phyloP scores from a whole-genome alignment of 768 basidiomycete species.

The Hortiboletus flavorubellus region DNA sequence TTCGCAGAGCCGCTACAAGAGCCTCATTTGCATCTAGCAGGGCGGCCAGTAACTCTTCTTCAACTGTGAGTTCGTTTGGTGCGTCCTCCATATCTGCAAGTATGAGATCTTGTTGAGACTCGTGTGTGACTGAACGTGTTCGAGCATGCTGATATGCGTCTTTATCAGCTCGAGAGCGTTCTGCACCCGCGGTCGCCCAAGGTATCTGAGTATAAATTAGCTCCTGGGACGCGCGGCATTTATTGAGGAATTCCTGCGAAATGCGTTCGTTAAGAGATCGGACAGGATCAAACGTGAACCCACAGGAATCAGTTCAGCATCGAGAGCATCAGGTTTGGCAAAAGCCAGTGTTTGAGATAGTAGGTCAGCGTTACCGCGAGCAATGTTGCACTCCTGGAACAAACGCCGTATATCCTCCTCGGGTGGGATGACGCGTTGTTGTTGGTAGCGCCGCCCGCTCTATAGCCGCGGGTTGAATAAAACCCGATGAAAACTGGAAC shows the following conservation, averaged over 20 bases:
- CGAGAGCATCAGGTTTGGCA: constrained; percentile 68
- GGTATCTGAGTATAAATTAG: constrained; percentile 84
- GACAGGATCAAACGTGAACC: constrained; percentile 15
- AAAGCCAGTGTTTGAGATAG: constrained; percentile 68
- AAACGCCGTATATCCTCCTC: constrained; percentile 85
- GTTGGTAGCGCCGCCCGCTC: constrained; percentile 16
- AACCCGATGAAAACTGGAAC: not conserved
- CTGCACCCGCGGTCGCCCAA: constrained; percentile 85
- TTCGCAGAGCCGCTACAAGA: constrained; percentile 61
- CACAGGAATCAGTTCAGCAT: constrained; percentile 64
- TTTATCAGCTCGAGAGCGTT: constrained; percentile 52
- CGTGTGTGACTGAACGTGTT: constrained; percentile 21
- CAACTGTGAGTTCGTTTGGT: constrained; percentile 52
- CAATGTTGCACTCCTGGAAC: constrained; percentile 83
- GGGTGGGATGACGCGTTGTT: constrained; percentile 53
- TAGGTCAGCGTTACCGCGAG: constrained; percentile 73
- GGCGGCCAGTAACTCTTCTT: constrained; percentile 72
- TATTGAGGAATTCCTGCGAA: constrained; percentile 75
- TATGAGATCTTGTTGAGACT: constrained; percentile 17
- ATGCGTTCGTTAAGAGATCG: not conserved
- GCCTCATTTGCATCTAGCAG: constrained; percentile 73
- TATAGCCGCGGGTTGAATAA: constrained; percentile 2
- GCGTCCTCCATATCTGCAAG: constrained; percentile 31
- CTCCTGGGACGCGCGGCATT: constrained; percentile 80
- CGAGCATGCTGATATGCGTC: constrained; percentile 10